Evolutionary conservation across 2,329 filamentous ascomycete species (phyloP).

Genomic region (Aspergillus felis): DNA sequence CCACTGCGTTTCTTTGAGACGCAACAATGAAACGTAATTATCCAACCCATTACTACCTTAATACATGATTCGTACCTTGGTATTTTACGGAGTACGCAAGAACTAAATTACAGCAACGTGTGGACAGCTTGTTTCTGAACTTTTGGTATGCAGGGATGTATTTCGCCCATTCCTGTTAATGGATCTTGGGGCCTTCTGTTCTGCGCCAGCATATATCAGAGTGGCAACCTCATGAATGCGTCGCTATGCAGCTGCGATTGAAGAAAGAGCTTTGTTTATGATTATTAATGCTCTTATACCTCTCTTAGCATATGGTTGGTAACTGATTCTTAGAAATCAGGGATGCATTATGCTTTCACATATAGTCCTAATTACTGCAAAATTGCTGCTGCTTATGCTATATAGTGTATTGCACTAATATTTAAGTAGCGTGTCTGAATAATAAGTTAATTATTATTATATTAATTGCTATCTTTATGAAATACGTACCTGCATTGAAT

Average conservation of each 20-base stretch:
- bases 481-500: not conserved
- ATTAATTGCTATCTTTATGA: not conserved
- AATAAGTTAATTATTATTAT: not conserved
- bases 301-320: too few relatives aligned
- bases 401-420: too few relatives aligned
- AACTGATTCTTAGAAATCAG: not conserved
- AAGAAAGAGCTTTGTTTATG: slow-evolving; percentile 3
- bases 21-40: slow-evolving; percentile 16
- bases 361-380: too few relatives aligned
- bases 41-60: not conserved
- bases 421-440: too few relatives aligned
- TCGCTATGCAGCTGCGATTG: slow-evolving; percentile 8
- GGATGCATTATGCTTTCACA: not conserved
- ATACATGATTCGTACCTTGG: slow-evolving; percentile 4
- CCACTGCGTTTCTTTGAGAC: slow-evolving; percentile 14
- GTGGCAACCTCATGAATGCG: slow-evolving; percentile 14
- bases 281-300: not conserved
- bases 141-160: slow-evolving; percentile 30
- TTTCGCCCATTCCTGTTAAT: slow-evolving; percentile 21
- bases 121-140: not conserved
- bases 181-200: slow-evolving; percentile 17
- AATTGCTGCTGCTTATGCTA: too few relatives aligned
- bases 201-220: slow-evolving; percentile 12
- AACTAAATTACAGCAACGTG: slow-evolving; percentile 14
- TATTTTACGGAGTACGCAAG: not conserved